These are phyloP conservation scores for Schizothecium vesticola DNA, from an alignment of 495 filamentous ascomycete species.

Conservation along the genomic window DNA sequence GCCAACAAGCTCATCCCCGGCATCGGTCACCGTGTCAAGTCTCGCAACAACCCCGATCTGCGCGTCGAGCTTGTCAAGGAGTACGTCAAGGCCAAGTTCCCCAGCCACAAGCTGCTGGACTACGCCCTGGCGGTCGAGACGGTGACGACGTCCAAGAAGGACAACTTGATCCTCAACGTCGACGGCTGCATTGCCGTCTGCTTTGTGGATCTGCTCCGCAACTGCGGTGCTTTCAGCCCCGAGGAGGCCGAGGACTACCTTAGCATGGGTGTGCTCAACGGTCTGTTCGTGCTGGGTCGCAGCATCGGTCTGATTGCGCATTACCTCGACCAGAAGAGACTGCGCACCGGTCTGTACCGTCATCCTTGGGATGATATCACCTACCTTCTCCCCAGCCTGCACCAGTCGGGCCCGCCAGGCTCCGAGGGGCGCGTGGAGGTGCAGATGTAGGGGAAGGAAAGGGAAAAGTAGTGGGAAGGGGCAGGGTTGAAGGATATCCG, in stretches of 20 bases:
- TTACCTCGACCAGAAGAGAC: conserved; percentile 98
- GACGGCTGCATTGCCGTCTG: conserved; percentile 97
- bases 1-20: conserved; percentile 99
- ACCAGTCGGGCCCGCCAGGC: conserved; percentile 64
- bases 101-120: conserved; percentile 92
- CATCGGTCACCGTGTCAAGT: conserved; percentile 99
- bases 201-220: conserved; percentile 95
- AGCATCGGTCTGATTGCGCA: conserved; percentile 98
- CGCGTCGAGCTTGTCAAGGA: conserved; percentile 99
- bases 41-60: conserved; percentile 98
- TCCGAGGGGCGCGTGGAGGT: conserved; percentile 90
- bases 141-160: conserved; percentile 99
- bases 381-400: conserved; percentile 82
- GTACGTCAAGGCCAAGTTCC: conserved; percentile 95
- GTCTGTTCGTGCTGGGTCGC: conserved; percentile 94
- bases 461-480: neutral
- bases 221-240: conserved; percentile 89
- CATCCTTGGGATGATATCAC: conserved; percentile 99
- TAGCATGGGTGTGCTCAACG: conserved; percentile 95
- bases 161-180: conserved; percentile 99
- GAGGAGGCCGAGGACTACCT: conserved; percentile 83
- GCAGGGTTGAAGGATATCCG: conserved; percentile 4
- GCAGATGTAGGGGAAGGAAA: conserved; percentile 22
- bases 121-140: conserved; percentile 97
- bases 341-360: conserved; percentile 95